Evolutionary conservation across 768 basidiomycete genomes (phyloP), one percentile per base, ranked within the genome.

Genomic region (Lentinula aciculospora): DNA sequence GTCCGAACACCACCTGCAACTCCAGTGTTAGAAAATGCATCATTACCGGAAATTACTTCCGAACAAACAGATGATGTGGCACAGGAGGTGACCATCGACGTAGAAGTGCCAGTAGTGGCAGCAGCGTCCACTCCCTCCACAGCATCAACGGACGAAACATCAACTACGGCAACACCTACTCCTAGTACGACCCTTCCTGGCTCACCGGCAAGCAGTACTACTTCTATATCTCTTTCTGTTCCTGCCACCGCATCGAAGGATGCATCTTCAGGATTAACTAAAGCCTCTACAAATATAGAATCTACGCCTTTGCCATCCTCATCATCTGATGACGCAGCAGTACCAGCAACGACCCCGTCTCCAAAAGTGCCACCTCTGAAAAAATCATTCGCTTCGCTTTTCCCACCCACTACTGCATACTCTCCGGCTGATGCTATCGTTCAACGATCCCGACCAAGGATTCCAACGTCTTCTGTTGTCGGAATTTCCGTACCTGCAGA

Each of bases 371-470:
- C 74, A 4, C 47, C 62, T 1, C 56, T 62, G n/a, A 87, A 83
- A 71, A 89, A 85, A 67, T 87, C 86, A 1, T 92, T 86, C 84
- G 88, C 89, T 0, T 87, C 87, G 13, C 82, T 92, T 32, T 74
- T 92, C 36, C 79, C 80, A 50, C 68, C 78, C 0, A 56, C 76
- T 2, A 66, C 75, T 5, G 57, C 67, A 36, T 34, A 67, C 10
- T 28, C 56, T 8, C 46, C 58, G 3, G 17, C 60, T 7, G 13
- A 57, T 25, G 64, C 70, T 44, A 79, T 76, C 57, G 67, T 79
- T 3, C 81, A 90, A 15, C 89, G 29, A 54, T 31, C 53, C 3
- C 6, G 53, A 40, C 37, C 37, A 27, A 54, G 25, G 25, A 54
- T 54, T 25, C 53, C 88, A 2, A 84, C 81, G 0, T 92, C 89